phyloP scores from a whole-genome alignment of 371 early-diverging fungal genomes.

The Mycotypha africana region DNA sequence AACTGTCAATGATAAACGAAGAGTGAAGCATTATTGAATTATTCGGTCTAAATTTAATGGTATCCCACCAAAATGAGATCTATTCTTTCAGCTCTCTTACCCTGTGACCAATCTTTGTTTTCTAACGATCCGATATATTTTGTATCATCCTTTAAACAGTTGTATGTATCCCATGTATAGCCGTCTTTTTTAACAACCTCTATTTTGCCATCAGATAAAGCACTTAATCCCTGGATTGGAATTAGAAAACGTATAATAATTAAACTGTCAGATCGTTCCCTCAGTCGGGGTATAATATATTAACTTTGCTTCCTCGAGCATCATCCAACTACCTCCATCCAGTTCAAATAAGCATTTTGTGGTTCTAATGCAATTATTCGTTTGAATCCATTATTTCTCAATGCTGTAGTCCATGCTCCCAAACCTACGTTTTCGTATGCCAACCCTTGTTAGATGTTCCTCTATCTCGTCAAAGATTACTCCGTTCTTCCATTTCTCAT shows the following conservation, averaged over 20 bases:
- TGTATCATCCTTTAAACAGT: constrained; percentile 23
- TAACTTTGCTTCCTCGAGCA: neutral
- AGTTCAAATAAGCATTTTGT: constrained; percentile 15
- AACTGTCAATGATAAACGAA: constrained; percentile 7
- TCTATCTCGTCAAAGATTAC: no score
- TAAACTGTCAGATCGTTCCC: no score
- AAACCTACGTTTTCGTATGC: constrained; percentile 18
- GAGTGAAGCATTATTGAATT: neutral
- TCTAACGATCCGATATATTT: constrained; percentile 24
- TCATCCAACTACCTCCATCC: constrained; percentile 12
- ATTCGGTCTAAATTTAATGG: no score
- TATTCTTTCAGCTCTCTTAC: no score
- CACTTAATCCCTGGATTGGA: neutral
- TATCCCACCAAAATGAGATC: no score
- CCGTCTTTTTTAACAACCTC: constrained; percentile 34
- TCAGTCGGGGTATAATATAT: no score
- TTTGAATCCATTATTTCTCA: constrained; percentile 33
- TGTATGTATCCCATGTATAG: constrained; percentile 43
- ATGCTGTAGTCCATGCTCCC: constrained; percentile 35
- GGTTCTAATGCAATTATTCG: constrained; percentile 31
- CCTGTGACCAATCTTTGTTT: constrained; percentile 29
- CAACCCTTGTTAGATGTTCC: no score
- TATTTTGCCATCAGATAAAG: constrained; percentile 8
- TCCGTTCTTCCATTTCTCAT: neutral
- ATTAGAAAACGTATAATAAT: no score